Evolutionary conservation across 176 grass and related monocot genomes (phyloP), one percentile per base, ranked within the genome.

Genomic region (Bromus sterilis): DNA sequence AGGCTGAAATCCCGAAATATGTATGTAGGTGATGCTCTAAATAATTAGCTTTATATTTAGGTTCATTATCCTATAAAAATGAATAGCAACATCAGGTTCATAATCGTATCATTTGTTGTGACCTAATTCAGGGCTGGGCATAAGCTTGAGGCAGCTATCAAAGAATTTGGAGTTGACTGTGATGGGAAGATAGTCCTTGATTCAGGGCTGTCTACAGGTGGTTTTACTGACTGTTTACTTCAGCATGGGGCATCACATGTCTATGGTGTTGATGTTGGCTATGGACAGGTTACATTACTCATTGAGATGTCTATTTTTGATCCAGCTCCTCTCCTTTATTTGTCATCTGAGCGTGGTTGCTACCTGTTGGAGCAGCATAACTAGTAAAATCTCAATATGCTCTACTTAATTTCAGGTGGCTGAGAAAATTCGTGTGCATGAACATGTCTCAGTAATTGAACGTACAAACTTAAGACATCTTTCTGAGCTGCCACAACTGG

Each of bases 11-110:
- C 46, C 95, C 88, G 30, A 98, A 98, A 98, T 98, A 95, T 93
- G 95, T 98, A 95, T 95, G 90, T 93, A 98, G 92, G 95, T 98
- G 95, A 98, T 98, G 92, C 90, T 91, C 86, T 83, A 75, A 66
- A 76, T 86, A 64, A 36, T 73, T 69, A 24, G 6, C 28, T 64
- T 56, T 66, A 35, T 29, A 84, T 84, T 59, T 71, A 48, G 70
- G 70, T 31, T 21, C 26, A 62, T 56, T 78, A 11, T 79, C 40
- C 23, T 70, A 69, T 81, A 0, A 2, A 68, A 46, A 46, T 44
- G 35, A 79, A 80, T 70, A 49, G 21, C 3, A 39, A 37, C 14
- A 21, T 81, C 6, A 14, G n/a, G 25, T 78, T 80, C 78, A 84
- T 51, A 71, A 3, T 36, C 13, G 5, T 89, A 4, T 56, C 77